A percentile compares a stretch with the other conserved stretches of the same genome.
Evolutionary conservation across 1,139 yeast species (phyloP).

Genomic region (Sugiyamaella neomexicana): DNA sequence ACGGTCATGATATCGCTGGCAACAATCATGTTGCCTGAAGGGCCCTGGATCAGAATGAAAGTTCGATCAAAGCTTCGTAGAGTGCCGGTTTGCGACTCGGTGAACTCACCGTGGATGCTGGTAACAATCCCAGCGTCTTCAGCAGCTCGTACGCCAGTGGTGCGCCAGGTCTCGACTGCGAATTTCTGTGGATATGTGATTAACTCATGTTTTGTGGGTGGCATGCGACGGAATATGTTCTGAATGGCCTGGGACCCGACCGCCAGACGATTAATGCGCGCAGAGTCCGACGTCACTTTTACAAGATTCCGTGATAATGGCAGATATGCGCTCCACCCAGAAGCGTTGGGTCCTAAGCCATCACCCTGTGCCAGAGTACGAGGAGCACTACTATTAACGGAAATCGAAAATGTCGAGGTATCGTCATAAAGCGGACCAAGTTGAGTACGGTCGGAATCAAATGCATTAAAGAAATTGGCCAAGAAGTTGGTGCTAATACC

Average conservation of each 20-base stretch:
- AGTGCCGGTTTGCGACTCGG: slow-evolving; percentile 55
- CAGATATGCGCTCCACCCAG: slow-evolving; percentile 37
- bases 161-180: slow-evolving; percentile 74
- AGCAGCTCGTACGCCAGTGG: slow-evolving; percentile 45
- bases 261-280: slow-evolving; percentile 60
- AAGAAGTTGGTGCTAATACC: slow-evolving; percentile 72
- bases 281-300: slow-evolving; percentile 59
- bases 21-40: slow-evolving; percentile 67
- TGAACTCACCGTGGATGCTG: slow-evolving; percentile 79
- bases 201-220: slow-evolving; percentile 72
- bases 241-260: slow-evolving; percentile 69
- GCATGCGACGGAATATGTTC: slow-evolving; percentile 63
- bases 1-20: slow-evolving; percentile 80
- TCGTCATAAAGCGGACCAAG: slow-evolving; percentile 72
- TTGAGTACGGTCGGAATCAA: slow-evolving; percentile 79
- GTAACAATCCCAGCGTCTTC: slow-evolving; percentile 75
- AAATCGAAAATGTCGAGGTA: slow-evolving; percentile 81
- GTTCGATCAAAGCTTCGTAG: slow-evolving; percentile 82
- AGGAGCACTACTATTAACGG: slow-evolving; percentile 50
- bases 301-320: slow-evolving; percentile 75
- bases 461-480: slow-evolving; percentile 67
- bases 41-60: slow-evolving; percentile 69
- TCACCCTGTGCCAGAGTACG: slow-evolving; percentile 35
- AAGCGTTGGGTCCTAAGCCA: neutral
- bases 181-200: slow-evolving; percentile 61